A percentile compares a stretch with the other conserved stretches of the same genome.
phyloP scores from a whole-genome alignment of 805 yeast species.

The Saturnispora halmiae region DNA sequence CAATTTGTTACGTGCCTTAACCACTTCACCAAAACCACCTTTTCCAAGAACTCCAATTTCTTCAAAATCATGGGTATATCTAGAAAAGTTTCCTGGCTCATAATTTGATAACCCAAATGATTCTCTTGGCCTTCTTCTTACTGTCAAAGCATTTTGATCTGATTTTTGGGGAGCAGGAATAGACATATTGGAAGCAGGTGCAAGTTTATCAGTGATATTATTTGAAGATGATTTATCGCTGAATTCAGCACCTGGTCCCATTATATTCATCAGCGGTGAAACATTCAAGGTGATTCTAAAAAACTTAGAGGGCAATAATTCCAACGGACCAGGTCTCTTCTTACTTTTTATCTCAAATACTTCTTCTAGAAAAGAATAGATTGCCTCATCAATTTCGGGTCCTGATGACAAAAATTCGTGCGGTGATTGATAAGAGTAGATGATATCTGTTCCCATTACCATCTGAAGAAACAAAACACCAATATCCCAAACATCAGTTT shows the following conservation, averaged over 20 bases:
- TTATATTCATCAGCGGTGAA: constrained; percentile 23
- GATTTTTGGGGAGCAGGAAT: not conserved
- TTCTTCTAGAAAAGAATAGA: constrained; percentile 55
- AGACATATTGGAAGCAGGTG: too few species aligned
- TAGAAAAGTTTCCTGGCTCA: constrained; percentile 35
- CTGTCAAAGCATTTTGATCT: not conserved
- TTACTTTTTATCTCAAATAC: constrained; percentile 60
- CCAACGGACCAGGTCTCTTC: constrained; percentile 75
- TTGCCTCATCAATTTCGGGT: constrained; percentile 38
- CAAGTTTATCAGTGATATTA: too few species aligned
- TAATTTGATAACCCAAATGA: constrained; percentile 22
- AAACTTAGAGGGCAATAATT: constrained; percentile 74
- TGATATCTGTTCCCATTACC: constrained; percentile 49
- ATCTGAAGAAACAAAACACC: constrained; percentile 70
- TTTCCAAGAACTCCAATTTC: constrained; percentile 85
- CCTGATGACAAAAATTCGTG: constrained; percentile 45
- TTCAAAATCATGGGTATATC: constrained; percentile 90
- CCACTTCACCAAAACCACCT: constrained; percentile 98
- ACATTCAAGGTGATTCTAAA: constrained; percentile 56
- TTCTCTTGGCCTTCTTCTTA: constrained; percentile 19
- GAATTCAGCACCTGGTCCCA: not conserved
- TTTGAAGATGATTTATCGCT: not conserved
- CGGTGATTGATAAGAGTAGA: constrained; percentile 50
- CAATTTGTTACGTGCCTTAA: constrained; percentile 85
- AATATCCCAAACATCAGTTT: constrained; percentile 89